These are phyloP conservation scores for Botrytis deweyae DNA, from an alignment of 2,329 filamentous ascomycete species.

Conservation along the genomic window DNA sequence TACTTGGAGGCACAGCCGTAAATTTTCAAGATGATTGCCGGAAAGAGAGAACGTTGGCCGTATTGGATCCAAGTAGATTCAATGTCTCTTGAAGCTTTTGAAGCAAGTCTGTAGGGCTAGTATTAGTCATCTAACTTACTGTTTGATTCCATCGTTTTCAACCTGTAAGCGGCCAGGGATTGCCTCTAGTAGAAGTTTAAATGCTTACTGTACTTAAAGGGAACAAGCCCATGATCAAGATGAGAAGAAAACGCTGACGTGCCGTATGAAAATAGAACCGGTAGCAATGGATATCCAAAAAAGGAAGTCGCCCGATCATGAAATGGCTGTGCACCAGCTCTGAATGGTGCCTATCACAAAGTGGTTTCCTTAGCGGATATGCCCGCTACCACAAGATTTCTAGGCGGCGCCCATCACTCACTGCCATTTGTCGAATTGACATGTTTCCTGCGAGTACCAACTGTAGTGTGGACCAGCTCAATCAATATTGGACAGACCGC, in stretches of 20 bases:
- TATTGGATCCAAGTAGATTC: constrained; percentile 11
- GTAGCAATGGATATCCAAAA: constrained; percentile 18
- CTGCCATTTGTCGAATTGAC: constrained; percentile 18
- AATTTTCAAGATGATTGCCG: constrained; percentile 9
- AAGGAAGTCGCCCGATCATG: constrained; percentile 11
- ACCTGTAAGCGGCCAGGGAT: constrained; percentile 19
- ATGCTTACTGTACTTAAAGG: constrained; percentile 16
- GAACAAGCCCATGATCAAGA: constrained; percentile 5
- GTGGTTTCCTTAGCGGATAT: constrained; percentile 15
- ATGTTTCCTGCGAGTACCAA: constrained; percentile 11
- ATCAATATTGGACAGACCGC: constrained; percentile 6
- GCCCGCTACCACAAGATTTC: constrained; percentile 18
- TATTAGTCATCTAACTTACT: constrained; percentile 19
- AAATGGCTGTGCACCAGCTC: constrained; percentile 19
- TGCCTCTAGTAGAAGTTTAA: constrained; percentile 2
- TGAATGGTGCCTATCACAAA: constrained; percentile 20
- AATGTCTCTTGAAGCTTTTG: constrained; percentile 4
- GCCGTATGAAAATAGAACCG: constrained; percentile 13
- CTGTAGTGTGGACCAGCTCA: constrained; percentile 17
- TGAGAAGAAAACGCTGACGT: constrained; percentile 8
- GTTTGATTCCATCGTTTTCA: constrained; percentile 11
- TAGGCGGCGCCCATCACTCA: constrained; percentile 13
- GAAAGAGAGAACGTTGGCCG: constrained; percentile 9
- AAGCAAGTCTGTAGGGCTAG: constrained; percentile 1
- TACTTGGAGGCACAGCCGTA: constrained; percentile 10